Conservation (phyloP, 2,329 filamentous ascomycete genomes). For the Lachnellula suecica region DNA sequence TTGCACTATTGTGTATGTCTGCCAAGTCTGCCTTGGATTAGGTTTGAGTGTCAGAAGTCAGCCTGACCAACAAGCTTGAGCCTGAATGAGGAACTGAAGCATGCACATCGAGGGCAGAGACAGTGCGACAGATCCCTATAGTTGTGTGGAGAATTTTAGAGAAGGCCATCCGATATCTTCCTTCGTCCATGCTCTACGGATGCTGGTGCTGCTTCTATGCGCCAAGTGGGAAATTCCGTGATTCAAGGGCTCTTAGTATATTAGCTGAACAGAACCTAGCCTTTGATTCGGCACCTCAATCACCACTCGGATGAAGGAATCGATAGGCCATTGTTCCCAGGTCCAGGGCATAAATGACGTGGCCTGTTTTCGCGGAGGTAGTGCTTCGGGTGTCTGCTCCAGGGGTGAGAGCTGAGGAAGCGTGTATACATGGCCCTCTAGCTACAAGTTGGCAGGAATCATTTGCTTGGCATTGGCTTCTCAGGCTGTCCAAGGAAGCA, state of each 20-base stretch:
- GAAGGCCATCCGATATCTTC: no score
- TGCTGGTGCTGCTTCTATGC: not conserved
- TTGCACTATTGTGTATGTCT: not conserved
- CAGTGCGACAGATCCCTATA: no score
- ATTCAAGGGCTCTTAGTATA: not conserved
- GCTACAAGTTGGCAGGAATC: not conserved
- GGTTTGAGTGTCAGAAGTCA: not conserved
- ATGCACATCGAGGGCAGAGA: not conserved
- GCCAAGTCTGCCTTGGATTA: not conserved
- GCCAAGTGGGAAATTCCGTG: not conserved
- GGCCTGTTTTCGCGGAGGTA: not conserved
- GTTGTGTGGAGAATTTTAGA: not conserved
- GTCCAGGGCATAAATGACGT: not conserved
- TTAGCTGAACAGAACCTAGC: not conserved
- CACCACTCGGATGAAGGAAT: not conserved
- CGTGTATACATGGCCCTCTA: not conserved
- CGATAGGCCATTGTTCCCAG: not conserved
- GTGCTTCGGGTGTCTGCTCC: not conserved
- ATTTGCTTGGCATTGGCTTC: not conserved
- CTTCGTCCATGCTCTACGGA: not conserved
- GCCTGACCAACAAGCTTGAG: not conserved
- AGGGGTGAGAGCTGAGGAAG: not conserved
- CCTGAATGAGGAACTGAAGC: not conserved
- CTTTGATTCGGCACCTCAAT: not conserved
- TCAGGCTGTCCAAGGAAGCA: no score